Evolutionary conservation across 2,329 filamentous ascomycete genomes (phyloP).

Genomic region (Truncatella angustata): DNA sequence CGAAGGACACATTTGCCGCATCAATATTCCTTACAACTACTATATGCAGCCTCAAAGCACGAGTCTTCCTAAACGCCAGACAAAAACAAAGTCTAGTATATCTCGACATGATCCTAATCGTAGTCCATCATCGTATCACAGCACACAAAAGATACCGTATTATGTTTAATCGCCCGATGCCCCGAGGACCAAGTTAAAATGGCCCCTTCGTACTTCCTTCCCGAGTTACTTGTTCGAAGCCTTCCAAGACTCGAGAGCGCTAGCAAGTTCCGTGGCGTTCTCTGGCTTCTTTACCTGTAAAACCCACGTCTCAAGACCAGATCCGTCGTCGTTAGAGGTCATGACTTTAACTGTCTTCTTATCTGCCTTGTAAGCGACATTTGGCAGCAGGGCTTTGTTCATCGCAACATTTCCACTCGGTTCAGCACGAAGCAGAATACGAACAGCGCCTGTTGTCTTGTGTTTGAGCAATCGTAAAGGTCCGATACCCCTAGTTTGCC

Average conservation of each 20-base stretch:
- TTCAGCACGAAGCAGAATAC: conserved; percentile 72
- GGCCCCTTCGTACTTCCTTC: too few species aligned
- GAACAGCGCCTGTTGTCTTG: conserved; percentile 63
- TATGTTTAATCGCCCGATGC: too few species aligned
- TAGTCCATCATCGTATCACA: too few species aligned
- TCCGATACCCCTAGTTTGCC: conserved; percentile 70
- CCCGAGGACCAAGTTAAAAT: too few species aligned
- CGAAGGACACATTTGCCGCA: too few species aligned
- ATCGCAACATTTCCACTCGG: conserved; percentile 71
- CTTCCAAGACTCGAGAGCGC: conserved; percentile 53
- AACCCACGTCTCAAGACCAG: conserved; percentile 66
- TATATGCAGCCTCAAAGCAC: too few species aligned
- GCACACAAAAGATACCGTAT: too few species aligned
- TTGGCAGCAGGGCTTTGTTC: conserved; percentile 64
- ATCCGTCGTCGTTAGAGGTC: conserved; percentile 56
- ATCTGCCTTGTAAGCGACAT: conserved; percentile 60
- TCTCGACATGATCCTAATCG: too few species aligned
- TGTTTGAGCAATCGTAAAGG: conserved; percentile 71
- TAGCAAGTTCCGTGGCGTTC: conserved; percentile 49
- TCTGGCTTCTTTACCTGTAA: conserved; percentile 63
- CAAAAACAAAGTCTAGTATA: too few species aligned
- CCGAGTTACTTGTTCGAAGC: conserved; percentile 45
- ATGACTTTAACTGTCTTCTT: conserved; percentile 61
- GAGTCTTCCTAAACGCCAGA: too few species aligned
- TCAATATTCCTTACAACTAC: too few species aligned